Conservation (phyloP, 805 yeast genomes). For the Maudiozyma turicensis region DNA sequence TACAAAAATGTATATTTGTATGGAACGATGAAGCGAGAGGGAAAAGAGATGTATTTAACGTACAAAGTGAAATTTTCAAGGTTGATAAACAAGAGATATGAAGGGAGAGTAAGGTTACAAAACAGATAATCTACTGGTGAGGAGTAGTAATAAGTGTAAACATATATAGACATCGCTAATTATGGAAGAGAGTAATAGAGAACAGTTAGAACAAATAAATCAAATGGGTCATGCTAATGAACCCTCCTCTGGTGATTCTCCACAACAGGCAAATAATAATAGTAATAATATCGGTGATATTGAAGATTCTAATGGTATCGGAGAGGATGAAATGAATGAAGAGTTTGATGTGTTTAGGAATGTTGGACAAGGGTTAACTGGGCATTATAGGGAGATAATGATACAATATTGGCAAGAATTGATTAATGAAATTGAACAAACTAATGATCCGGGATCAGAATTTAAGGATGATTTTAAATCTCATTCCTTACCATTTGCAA, state of each 20-base stretch:
- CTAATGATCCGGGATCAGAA: slow-evolving; percentile 44
- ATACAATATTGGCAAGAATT: slow-evolving; percentile 97
- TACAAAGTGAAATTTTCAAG: too few species aligned
- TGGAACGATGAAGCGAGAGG: too few species aligned
- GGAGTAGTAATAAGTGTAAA: not conserved
- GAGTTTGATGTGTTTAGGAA: slow-evolving; percentile 60
- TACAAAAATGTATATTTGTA: too few species aligned
- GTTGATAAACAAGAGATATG: too few species aligned
- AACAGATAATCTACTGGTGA: too few species aligned
- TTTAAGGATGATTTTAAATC: slow-evolving; percentile 84
- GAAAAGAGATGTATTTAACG: too few species aligned
- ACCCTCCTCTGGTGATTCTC: not conserved
- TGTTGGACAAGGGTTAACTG: slow-evolving; percentile 86
- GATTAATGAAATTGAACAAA: slow-evolving; percentile 57
- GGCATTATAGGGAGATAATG: slow-evolving; percentile 77
- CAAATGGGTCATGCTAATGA: not conserved
- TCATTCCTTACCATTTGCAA: slow-evolving; percentile 89
- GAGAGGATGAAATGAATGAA: slow-evolving; percentile 15
- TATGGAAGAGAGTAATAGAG: not conserved
- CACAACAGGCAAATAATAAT: not conserved
- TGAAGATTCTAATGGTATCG: not conserved
- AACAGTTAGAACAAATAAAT: not conserved
- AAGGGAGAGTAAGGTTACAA: too few species aligned
- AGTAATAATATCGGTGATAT: not conserved
- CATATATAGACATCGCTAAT: not conserved